These are phyloP conservation scores for Ramichloridium luteum DNA, from an alignment of 2,329 filamentous ascomycete species.

Conservation along the genomic window DNA sequence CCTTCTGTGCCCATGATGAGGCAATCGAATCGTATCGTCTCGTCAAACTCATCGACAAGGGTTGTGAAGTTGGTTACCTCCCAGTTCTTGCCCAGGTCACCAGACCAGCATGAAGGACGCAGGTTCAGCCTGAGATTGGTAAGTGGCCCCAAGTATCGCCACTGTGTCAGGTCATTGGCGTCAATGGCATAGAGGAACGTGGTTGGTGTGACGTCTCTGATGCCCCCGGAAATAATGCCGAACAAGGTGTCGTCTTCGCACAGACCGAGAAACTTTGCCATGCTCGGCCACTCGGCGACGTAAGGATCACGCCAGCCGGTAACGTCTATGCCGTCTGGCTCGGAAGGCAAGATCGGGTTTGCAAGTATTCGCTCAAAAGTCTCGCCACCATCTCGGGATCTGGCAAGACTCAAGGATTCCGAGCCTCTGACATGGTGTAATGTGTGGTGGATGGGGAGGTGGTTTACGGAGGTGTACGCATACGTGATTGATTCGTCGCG, in stretches of 20 bases:
- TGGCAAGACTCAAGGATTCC: constrained; percentile 29
- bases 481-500: constrained; percentile 24
- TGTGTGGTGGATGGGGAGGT: constrained; percentile 31
- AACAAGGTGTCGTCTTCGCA: constrained; percentile 25
- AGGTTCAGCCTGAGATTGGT: constrained; percentile 30
- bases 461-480: constrained; percentile 31
- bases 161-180: constrained; percentile 29
- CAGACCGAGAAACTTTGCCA: constrained; percentile 12
- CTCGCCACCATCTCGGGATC: constrained; percentile 27
- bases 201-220: constrained; percentile 31
- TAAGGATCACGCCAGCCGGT: constrained; percentile 35
- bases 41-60: constrained; percentile 23
- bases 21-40: constrained; percentile 26
- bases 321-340: constrained; percentile 25
- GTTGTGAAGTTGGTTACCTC: constrained; percentile 39
- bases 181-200: constrained; percentile 37
- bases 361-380: constrained; percentile 26
- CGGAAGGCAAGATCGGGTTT: constrained; percentile 29
- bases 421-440: constrained; percentile 26
- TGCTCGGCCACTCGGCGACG: constrained; percentile 22
- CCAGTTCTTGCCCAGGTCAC: constrained; percentile 41
- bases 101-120: constrained; percentile 34
- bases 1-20: constrained; percentile 38
- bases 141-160: constrained; percentile 36
- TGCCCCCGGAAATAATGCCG: constrained; percentile 39